Conservation (phyloP, 2,329 filamentous ascomycete species). For the Canariomyces notabilis region DNA sequence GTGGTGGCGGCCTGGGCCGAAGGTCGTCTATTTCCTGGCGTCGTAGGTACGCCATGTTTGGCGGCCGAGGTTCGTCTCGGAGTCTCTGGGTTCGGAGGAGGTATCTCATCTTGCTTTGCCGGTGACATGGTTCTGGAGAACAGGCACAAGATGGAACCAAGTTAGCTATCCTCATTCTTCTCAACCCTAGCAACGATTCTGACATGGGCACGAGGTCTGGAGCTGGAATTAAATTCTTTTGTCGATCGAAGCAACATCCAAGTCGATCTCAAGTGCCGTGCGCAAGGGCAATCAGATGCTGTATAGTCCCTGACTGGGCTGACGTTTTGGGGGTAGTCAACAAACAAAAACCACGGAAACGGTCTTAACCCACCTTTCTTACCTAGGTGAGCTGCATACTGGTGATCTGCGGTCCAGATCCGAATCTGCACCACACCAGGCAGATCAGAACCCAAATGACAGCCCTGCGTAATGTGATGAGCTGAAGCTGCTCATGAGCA, state of each 20-base stretch:
- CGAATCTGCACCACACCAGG: constrained; percentile 3
- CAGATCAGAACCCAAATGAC: neutral
- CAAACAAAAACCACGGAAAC: constrained; percentile 21
- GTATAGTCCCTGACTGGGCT: constrained; percentile 5
- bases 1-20: constrained; percentile 27
- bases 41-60: constrained; percentile 25
- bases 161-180: constrained; percentile 20
- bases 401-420: constrained; percentile 12
- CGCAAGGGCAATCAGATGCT: constrained; percentile 14
- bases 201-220: constrained; percentile 16
- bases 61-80: constrained; percentile 17
- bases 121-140: constrained; percentile 25
- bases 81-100: constrained; percentile 12
- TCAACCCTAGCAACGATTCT: constrained; percentile 3
- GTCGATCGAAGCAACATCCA: constrained; percentile 15
- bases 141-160: neutral
- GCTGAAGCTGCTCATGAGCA: constrained; percentile 1
- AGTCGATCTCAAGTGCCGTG: constrained; percentile 4
- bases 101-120: constrained; percentile 22
- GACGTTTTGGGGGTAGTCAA: constrained; percentile 19
- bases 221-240: constrained; percentile 1
- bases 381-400: constrained; percentile 24
- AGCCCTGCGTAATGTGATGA: neutral
- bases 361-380: constrained; percentile 13
- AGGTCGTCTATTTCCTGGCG: constrained; percentile 25